phyloP scores from a whole-genome alignment of 192 early-diverging fungal genomes.

The Backusella tarrabulga region DNA sequence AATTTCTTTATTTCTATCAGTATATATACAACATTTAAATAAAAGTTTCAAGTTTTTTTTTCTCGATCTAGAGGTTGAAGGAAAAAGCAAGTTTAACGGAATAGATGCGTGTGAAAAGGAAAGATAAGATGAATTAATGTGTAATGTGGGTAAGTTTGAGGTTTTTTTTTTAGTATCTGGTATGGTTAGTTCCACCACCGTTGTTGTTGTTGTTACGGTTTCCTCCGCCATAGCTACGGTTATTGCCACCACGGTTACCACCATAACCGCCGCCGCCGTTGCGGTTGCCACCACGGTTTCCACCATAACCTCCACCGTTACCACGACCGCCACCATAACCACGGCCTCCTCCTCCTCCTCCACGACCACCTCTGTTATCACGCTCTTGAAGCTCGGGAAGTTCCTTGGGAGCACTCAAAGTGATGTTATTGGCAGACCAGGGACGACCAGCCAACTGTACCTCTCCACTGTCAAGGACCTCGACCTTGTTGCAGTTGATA shows the following conservation, averaged over 20 bases:
- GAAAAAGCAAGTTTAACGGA: background rate
- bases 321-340: constrained; percentile 38
- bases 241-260: constrained; percentile 21
- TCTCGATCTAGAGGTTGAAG: background rate
- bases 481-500: constrained; percentile 67
- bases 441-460: constrained; percentile 60
- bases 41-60: background rate
- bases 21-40: background rate
- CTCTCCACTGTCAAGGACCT: constrained; percentile 54
- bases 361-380: constrained; percentile 25
- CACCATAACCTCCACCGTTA: constrained; percentile 35
- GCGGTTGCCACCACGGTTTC: constrained; percentile 40
- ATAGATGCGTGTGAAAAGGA: background rate
- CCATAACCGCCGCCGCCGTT: constrained; percentile 41
- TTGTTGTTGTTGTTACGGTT: background rate
- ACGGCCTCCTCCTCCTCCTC: constrained; percentile 41
- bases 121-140: constrained; percentile 2
- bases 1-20: background rate
- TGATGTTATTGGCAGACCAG: constrained; percentile 72
- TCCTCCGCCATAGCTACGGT: constrained; percentile 4
- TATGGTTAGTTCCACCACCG: background rate
- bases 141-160: background rate
- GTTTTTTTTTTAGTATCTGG: background rate
- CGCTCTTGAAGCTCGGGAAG: constrained; percentile 81
- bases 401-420: constrained; percentile 64